Evolutionary conservation across 1,284 basidiomycete genomes (phyloP).

Genomic region (Fistulinella staudtii): DNA sequence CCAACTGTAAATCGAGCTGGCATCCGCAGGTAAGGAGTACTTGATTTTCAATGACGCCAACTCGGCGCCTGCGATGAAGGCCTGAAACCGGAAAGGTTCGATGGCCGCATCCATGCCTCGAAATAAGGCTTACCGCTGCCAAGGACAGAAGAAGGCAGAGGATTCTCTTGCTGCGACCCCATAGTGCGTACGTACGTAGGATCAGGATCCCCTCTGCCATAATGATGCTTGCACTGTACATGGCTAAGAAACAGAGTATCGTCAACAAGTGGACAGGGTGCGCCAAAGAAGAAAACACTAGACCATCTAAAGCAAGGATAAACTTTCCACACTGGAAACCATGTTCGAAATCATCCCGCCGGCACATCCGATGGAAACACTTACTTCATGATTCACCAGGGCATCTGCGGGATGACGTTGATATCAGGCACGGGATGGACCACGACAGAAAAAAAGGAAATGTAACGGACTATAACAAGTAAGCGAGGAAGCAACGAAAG

Average conservation of each 20-base stretch:
- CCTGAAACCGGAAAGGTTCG: constrained; percentile 4
- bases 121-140: constrained; percentile 16
- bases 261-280: background rate
- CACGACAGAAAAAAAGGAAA: background rate
- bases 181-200: constrained; percentile 28
- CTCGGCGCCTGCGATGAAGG: constrained; percentile 16
- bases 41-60: constrained; percentile 7
- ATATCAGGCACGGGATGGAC: constrained; percentile 1
- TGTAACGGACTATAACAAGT: constrained; percentile 17
- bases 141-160: constrained; percentile 19
- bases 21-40: constrained; percentile 18
- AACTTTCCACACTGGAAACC: constrained; percentile 19
- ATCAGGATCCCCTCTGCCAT: constrained; percentile 24
- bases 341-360: background rate
- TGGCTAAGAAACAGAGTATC: constrained; percentile 6
- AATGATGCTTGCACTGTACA: constrained; percentile 19
- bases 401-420: constrained; percentile 5
- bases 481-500: constrained; percentile 15
- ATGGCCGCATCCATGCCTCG: background rate
- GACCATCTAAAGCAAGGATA: constrained; percentile 18
- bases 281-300: background rate
- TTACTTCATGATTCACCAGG: constrained; percentile 3
- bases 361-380: background rate
- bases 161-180: constrained; percentile 19
- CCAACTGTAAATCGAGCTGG: constrained; percentile 20